Evolutionary conservation across 176 grass and related monocot genomes (phyloP), one percentile per base, ranked within the genome.

Genomic region (Oryza officinalis): DNA sequence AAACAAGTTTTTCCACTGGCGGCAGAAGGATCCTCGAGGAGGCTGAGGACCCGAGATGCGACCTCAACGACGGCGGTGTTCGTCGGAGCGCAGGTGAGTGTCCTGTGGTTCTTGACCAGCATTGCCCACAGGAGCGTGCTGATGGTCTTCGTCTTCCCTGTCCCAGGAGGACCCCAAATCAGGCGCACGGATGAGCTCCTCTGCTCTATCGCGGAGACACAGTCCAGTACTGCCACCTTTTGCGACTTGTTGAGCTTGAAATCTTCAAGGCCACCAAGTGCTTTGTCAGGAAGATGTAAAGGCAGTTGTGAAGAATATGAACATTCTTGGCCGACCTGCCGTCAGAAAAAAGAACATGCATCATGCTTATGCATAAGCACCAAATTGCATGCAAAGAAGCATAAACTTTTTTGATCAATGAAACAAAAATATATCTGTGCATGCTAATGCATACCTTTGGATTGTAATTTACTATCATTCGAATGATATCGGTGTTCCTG

Each of bases 91-190:
- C 95, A 97, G 10, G 88, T 89, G 30, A 97, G 65, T 1, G 88
- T 86, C 65, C 86, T 69, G 75, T 77, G 88, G 23, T 81, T 86
- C 76, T 89, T 63, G 30, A 89, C 4, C 46, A 91, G 4, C 92
- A 93, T 86, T 2, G 79, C 66, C 68, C 67, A 87, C 27, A 97
- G 46, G 3, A 97, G 13, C 0, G 79, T 77, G 71, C 86, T 89
- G 26, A 97, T 94, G 11, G 92, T 94, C 83, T 94, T 97, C 0
- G 92, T 97, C 88, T 97, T 97, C 5, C 95, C 92, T 6, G 92
- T 92, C 0, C 95, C 90, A 0, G 95, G 92, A 50, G 92, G 95
- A 0, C 90, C 95, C 95, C 86, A 89, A 28, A 97, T 94, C n/a
- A 97, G 81, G 2, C 86, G 88, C 20, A 92, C 44, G 0, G 76